Conservation (phyloP, 208 protist genomes). For the Trypanosomatidae sp. region DNA sequence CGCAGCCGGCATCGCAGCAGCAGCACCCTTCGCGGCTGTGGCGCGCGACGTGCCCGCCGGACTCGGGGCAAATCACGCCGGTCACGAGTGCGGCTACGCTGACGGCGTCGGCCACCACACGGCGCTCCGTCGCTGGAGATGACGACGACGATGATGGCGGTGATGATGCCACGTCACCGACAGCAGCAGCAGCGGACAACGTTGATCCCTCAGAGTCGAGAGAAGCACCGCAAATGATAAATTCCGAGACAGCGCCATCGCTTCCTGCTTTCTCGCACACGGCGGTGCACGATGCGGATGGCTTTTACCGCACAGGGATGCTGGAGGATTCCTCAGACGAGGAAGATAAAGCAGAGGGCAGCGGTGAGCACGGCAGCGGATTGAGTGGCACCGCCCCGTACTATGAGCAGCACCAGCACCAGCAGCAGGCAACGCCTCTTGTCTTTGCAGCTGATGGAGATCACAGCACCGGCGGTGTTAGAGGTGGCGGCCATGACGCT, state of each 20-base stretch:
- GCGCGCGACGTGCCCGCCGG: constrained; percentile 21
- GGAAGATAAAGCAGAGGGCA: constrained; percentile 1
- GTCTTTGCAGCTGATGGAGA: background rate
- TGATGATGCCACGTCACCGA: no score
- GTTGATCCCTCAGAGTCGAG: no score
- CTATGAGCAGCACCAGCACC: no score
- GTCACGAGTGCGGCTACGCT: constrained; percentile 4
- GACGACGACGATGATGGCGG: background rate
- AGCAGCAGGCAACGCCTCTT: no score
- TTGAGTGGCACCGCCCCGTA: no score
- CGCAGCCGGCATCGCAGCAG: background rate
- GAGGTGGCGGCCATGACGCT: no score
- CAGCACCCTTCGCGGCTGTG: no score
- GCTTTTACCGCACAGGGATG: constrained; percentile 24
- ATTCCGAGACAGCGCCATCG: no score
- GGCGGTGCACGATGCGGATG: constrained; percentile 6
- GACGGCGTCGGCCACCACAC: constrained; percentile 6
- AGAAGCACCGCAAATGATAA: no score
- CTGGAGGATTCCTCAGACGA: constrained; percentile 11
- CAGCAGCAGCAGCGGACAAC: background rate
- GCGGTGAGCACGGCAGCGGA: background rate
- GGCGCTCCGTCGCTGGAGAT: background rate
- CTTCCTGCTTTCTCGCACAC: no score
- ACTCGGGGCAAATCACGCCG: constrained; percentile 14
- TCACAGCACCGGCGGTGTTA: background rate